Base-by-base conservation (phyloP, 495 filamentous ascomycete species). In the Aspergillus nanangensis region DNA sequence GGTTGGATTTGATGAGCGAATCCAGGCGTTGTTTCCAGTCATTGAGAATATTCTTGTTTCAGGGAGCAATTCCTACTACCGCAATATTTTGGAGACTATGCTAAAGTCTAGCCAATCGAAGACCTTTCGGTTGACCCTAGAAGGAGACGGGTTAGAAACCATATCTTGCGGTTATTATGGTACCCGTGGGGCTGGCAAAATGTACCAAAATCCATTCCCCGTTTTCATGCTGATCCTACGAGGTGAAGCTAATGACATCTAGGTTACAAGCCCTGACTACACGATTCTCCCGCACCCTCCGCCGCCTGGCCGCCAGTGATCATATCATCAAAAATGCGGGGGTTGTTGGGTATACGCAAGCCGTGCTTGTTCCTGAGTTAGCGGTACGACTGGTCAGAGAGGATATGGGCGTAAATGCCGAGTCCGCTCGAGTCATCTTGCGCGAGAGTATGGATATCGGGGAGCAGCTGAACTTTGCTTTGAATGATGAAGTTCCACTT, bases 121-220 rank as follows among this genome's bases (percentile, higher is more conserved):
- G 45, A 82, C 78, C 15, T 63, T 84, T 37, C 63, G 77, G 27
- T 74, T 81, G 48, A 78, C 69, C 3, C 33, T 74, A 19, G 38
- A 48, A 35, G 58, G 56, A 20, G 61, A 71, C 42, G 60, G 58
- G 3, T 41, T 70, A 31, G 71, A 71, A 48, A 62, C 44, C 5
- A 71, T 78, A 34, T 78, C 67, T 3, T 82, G 83, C 21, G 93
- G 93, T 0, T 98, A 97, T 60, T 98, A 96, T 61, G 93, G 93
- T 1, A 76, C 83, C 1, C 75, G 85, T 41, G 93, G 93, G 1
- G 71, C 87, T 15, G 74, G 75, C 18, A 76, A 77, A 42, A 77
- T 88, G 79, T 84, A 66, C 44, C 72, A 45, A 17, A 37, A 36
- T 27, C 9, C 18, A 45, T 23, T 13, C 24, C 21, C 22, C 48